These are phyloP conservation scores for Phalaenopsis hybrid DNA, from an alignment of 116 monocot species.

Conservation along the genomic window DNA sequence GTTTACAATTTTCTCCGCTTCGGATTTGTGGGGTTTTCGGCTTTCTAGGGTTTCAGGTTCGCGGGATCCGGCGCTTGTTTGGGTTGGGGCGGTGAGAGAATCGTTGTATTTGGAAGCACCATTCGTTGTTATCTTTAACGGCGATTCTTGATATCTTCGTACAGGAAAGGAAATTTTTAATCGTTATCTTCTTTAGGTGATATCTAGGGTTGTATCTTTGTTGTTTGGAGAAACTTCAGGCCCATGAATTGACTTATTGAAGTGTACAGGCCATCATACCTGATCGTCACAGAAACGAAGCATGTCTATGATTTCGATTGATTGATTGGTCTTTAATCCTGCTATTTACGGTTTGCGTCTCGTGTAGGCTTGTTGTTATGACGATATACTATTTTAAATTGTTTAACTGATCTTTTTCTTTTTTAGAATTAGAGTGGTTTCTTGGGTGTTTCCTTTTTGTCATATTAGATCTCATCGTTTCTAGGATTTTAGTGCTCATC, in stretches of 20 bases:
- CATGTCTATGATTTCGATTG: not conserved
- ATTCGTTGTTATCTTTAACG: not conserved
- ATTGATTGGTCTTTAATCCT: slow-evolving; percentile 1
- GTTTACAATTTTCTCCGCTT: slow-evolving; percentile 1
- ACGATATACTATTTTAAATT: not conserved
- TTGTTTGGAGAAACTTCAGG: not conserved
- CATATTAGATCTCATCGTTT: not conserved
- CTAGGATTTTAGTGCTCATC: not conserved
- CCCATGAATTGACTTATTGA: not conserved
- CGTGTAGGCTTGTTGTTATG: not conserved
- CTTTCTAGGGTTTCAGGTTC: slow-evolving; percentile 5
- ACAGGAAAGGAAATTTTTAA: not conserved
- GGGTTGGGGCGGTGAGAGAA: not conserved
- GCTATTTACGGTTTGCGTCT: not conserved
- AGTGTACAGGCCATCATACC: not conserved
- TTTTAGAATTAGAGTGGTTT: not conserved
- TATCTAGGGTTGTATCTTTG: not conserved
- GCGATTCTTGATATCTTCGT: not conserved
- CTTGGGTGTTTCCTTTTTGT: not conserved
- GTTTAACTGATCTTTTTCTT: not conserved
- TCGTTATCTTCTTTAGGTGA: not conserved
- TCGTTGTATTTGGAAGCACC: not conserved
- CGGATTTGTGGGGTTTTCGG: not conserved
- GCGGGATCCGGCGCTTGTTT: not conserved
- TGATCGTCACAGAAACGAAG: not conserved